Evolutionary conservation across 1,284 basidiomycete genomes (phyloP), one percentile per base, ranked within the genome.

Genomic region (Melampsora abietis-canadensis): DNA sequence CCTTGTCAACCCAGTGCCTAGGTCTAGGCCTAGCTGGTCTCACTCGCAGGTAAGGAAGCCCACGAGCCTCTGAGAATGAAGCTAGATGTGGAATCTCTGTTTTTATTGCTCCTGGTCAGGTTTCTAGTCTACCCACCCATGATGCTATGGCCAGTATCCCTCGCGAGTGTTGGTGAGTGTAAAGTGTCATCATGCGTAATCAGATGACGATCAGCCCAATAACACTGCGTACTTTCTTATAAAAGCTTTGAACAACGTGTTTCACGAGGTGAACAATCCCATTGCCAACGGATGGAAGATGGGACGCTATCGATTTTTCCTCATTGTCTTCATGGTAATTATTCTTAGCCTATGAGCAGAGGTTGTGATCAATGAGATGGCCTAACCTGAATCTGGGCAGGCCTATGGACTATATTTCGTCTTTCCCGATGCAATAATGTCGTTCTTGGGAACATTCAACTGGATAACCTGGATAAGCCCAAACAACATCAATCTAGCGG

Each of bases 391-490:
- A 12, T 31, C 14, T 27, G 4, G 5, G 21, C 6, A 73, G 69
- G 15, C 46, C 14, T 73, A 76, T 54, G 76, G 77, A 5, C 62
- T 77, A 63, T 78, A 78, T 64, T 77, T 77, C 37, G 76, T 78
- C 7, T 72, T 76, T 15, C 77, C 76, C 27, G 66, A 74, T 63
- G 48, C 59, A n/a, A 61, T 70, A 19, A 82, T 82, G 76, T 75
- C 75, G 15, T 85, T 84, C 14, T 82, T 87, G 7, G 84, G 84
- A 14, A 84, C 82, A 76, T 87, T 87, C 80, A 86, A 85, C 77
- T 88, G 87, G 87, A 84, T 87, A 21, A 84, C 83, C 76, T 88
- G 87, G 87, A 87, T 87, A 77, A 76, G 75, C 3, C 78, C 78
- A 30, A 64, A 77, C 51, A 76, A 67, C 68, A 46, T 76, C 64